A percentile compares a stretch with the other conserved stretches of the same genome.
These are phyloP conservation scores for Wakefieldia striispora DNA, from an alignment of 768 basidiomycete genomes.

Conservation along the genomic window DNA sequence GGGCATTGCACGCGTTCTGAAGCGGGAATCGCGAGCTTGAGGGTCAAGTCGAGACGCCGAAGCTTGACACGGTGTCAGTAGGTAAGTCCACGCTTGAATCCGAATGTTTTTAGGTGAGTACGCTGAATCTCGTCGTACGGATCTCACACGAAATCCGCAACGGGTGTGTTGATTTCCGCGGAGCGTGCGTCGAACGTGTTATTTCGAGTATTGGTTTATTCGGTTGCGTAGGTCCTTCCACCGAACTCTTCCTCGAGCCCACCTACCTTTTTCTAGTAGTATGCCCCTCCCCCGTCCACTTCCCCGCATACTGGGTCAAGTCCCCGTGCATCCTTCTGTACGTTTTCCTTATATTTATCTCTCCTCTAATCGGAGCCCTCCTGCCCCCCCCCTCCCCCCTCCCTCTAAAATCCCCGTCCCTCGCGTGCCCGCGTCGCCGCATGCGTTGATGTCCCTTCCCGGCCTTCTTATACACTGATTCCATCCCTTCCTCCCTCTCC, in stretches of 20 bases:
- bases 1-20: no score
- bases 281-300: not conserved
- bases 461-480: constrained; percentile 16
- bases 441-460: constrained; percentile 16
- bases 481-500: not conserved
- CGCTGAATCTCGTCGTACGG: constrained; percentile 8
- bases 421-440: constrained; percentile 10
- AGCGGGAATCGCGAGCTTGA: no score
- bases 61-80: no score
- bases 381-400: not conserved
- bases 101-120: no score
- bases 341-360: constrained; percentile 25
- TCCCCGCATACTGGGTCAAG: constrained; percentile 30
- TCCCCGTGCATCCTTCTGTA: constrained; percentile 31
- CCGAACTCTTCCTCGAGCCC: not conserved
- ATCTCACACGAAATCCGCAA: constrained; percentile 27
- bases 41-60: no score
- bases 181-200: constrained; percentile 24
- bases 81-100: no score
- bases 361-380: constrained; percentile 13
- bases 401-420: constrained; percentile 4
- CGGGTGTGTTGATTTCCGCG: constrained; percentile 32
- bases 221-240: constrained; percentile 17
- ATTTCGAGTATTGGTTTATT: constrained; percentile 22
- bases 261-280: not conserved